phyloP scores from a whole-genome alignment of 495 filamentous ascomycete species.

The Hypoxylon cercidicola region DNA sequence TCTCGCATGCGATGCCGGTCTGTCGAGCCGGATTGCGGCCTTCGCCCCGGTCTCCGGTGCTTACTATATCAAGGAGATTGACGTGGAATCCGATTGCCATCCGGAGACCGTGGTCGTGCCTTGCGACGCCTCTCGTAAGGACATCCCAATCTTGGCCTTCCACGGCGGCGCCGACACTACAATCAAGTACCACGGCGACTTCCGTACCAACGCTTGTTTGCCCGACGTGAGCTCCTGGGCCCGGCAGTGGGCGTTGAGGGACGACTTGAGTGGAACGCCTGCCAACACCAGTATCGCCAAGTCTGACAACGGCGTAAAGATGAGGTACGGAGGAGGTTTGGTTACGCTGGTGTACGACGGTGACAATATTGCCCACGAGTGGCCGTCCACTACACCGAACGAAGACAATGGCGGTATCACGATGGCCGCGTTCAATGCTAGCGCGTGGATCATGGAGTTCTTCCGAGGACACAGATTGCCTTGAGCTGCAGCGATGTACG shows the following conservation, averaged over 20 bases:
- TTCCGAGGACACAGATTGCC: constrained; percentile 43
- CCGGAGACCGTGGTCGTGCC: constrained; percentile 43
- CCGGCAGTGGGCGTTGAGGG: constrained; percentile 51
- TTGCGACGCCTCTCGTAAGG: constrained; percentile 48
- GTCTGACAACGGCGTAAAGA: constrained; percentile 32
- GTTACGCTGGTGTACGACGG: constrained; percentile 45
- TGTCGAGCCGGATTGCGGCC: constrained; percentile 53
- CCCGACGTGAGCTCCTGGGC: constrained; percentile 53
- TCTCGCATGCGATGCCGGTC: constrained; percentile 63
- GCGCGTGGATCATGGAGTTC: constrained; percentile 52
- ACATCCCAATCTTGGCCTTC: constrained; percentile 60
- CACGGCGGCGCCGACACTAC: constrained; percentile 58
- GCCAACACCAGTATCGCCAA: constrained; percentile 37
- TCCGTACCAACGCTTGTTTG: constrained; percentile 47
- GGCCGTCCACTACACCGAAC: constrained; percentile 56
- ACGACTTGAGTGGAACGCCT: constrained; percentile 44
- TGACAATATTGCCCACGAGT: constrained; percentile 53
- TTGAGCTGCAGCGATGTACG: neutral
- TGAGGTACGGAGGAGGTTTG: constrained; percentile 31
- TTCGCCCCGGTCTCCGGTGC: constrained; percentile 60
- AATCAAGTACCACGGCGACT: constrained; percentile 49
- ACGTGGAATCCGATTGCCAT: constrained; percentile 34
- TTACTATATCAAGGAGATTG: constrained; percentile 50
- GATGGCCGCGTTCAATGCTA: constrained; percentile 51
- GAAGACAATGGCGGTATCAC: constrained; percentile 45